phyloP scores from a whole-genome alignment of 345 rosid genomes.

The Fremontodendron californicum region DNA sequence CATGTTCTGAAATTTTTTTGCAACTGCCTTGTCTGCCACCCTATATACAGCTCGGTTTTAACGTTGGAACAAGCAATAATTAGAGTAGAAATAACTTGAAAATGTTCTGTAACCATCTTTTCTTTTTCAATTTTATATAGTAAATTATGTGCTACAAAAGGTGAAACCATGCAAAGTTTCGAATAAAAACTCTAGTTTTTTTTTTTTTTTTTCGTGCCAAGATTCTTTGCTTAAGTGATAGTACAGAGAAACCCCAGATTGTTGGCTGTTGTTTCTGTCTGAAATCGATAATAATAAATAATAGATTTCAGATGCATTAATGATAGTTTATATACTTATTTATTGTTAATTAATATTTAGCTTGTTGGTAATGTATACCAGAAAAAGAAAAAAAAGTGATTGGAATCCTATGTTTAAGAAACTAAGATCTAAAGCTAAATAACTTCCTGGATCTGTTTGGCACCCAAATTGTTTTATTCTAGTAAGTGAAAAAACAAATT shows the following conservation, averaged over 20 bases:
- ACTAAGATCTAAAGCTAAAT: constrained; percentile 3
- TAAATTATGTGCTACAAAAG: background rate
- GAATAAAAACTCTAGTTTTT: background rate
- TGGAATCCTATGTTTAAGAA: constrained; percentile 17
- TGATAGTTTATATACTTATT: background rate
- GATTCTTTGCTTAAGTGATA: constrained; percentile 19
- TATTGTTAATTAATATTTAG: background rate
- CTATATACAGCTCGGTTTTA: background rate
- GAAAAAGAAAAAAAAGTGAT: background rate
- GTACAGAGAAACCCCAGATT: background rate
- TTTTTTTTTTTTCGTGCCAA: background rate
- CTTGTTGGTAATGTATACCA: background rate
- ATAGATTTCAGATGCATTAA: background rate
- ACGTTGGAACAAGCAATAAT: background rate
- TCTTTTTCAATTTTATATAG: background rate
- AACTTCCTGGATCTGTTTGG: constrained; percentile 1
- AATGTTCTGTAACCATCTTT: background rate
- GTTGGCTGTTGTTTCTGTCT: background rate
- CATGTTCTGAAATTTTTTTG: background rate
- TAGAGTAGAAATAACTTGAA: background rate
- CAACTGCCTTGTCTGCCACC: background rate
- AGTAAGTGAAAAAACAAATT: no score
- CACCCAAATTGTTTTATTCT: background rate
- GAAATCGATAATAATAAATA: background rate
- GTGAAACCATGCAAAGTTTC: background rate